Percentiles rank a stretch among this genome's conserved stretches.
phyloP scores from a whole-genome alignment of 2,329 filamentous ascomycete species.

The Colletotrichum gigasporum region DNA sequence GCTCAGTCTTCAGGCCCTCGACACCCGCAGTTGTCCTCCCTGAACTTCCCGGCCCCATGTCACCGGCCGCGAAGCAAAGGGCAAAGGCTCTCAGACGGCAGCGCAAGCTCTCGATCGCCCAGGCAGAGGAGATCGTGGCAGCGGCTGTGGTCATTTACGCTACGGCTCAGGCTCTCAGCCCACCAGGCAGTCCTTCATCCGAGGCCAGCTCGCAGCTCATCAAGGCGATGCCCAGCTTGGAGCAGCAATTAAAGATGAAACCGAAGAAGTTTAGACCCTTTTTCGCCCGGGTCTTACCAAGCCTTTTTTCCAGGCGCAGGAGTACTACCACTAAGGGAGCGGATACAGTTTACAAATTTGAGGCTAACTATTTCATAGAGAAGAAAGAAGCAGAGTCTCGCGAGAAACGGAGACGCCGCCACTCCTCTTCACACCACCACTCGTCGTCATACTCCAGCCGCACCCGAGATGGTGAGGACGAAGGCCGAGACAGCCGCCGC shows the following conservation, averaged over 20 bases:
- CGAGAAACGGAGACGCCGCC: slow-evolving; percentile 52
- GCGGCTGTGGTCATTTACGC: slow-evolving; percentile 65
- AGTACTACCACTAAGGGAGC: slow-evolving; percentile 44
- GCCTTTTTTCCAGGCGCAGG: slow-evolving; percentile 38
- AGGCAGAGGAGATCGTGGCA: slow-evolving; percentile 62
- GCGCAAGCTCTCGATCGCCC: slow-evolving; percentile 53
- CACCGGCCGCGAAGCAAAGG: slow-evolving; percentile 50
- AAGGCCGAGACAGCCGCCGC: slow-evolving; percentile 40
- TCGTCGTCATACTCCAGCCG: slow-evolving; percentile 43
- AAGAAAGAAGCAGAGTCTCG: slow-evolving; percentile 59
- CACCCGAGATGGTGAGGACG: slow-evolving; percentile 44
- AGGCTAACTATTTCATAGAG: slow-evolving; percentile 67
- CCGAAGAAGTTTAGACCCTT: slow-evolving; percentile 37
- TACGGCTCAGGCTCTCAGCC: slow-evolving; percentile 57
- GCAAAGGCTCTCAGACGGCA: slow-evolving; percentile 55
- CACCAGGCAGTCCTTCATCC: slow-evolving; percentile 45
- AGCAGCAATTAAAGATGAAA: slow-evolving; percentile 37
- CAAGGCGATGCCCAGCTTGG: slow-evolving; percentile 38
- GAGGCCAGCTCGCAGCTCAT: slow-evolving; percentile 33
- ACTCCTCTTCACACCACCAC: slow-evolving; percentile 46
- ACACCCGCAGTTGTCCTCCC: slow-evolving; percentile 60
- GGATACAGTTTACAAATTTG: slow-evolving; percentile 53
- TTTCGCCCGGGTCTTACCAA: slow-evolving; percentile 42
- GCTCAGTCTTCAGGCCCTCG: slow-evolving; percentile 46
- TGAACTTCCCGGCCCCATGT: slow-evolving; percentile 47